Evolutionary conservation across 106 monocot genomes (phyloP).

Genomic region (Cymbidium sinense): DNA sequence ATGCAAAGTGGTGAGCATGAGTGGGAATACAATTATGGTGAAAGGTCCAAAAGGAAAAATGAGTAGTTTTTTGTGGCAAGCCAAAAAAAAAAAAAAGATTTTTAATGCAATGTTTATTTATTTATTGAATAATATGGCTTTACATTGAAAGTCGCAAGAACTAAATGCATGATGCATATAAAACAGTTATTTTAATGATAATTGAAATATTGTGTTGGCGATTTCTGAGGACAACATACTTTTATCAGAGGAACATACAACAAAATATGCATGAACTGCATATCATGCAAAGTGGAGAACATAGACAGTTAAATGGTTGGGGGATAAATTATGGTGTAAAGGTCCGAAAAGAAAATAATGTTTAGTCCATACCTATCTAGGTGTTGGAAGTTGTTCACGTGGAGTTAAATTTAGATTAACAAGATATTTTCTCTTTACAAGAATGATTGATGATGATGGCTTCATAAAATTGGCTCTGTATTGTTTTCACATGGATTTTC

Average conservation of each 20-base stretch:
- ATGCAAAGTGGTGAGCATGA: neutral
- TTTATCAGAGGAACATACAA: too few species aligned
- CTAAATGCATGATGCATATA: neutral
- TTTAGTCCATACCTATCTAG: neutral
- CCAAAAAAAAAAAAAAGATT: neutral
- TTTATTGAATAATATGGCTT: neutral
- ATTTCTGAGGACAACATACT: too few species aligned
- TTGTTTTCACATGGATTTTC: neutral
- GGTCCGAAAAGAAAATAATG: neutral
- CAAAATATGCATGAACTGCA: neutral
- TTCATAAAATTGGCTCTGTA: neutral
- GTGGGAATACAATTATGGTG: neutral
- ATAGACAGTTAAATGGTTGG: neutral
- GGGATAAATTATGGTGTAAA: neutral
- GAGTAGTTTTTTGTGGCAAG: neutral
- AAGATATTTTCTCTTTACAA: neutral
- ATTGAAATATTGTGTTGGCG: neutral
- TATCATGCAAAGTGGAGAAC: neutral
- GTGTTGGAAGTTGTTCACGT: neutral
- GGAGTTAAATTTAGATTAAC: neutral
- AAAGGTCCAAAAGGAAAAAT: neutral
- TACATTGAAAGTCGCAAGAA: neutral
- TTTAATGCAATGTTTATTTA: neutral
- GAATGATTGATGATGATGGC: neutral
- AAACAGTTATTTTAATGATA: neutral